Base-by-base conservation (phyloP, 805 yeast species). In the Kodamaea kaohsiungensis region DNA sequence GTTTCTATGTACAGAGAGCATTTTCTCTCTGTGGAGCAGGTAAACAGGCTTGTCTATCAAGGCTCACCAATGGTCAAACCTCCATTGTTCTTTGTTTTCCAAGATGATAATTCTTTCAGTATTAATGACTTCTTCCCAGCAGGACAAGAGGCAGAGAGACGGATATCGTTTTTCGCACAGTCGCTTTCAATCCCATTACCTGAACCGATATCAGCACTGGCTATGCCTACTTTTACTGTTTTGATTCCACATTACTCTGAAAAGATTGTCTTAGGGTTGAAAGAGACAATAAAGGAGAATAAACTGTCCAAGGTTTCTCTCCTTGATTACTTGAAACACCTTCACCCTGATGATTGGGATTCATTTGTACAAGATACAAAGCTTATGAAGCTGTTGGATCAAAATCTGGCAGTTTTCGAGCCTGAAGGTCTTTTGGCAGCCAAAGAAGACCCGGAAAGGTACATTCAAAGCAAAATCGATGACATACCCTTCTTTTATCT, bases 281-380 rank as follows among this genome's bases (percentile, higher is more conserved):
- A 66, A 54, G 84, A 81, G 51, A 72, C 80, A 1, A 77, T 81
- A 37, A 76, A 69, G 52, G 84, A 79, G 49, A 76, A 72, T 49
- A 64, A 69, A 13, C 66, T 70, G 18, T 79, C 84, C 1, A 79
- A 76, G 56, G 64, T 81, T 1, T 75, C 96, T 0, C 69, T 89
- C n/a, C 72, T 91, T 37, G 97, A 91, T 60, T 91, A 91, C 64
- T 75, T 91, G 61, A 89, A 89, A 61, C 81, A 81, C 51, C 74
- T 90, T 52, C 84, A 87, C 64, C 86, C 88, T 0, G 71, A 75
- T 9, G 97, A 91, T 60, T 91, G 97, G 97, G 82, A 82, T 5
- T 80, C 83, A 52, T 91, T 89, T 75, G 93, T 89, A 1, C 77
- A 81, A 48, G 96, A 89, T 66, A 83, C 92, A 0, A 89, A 88